Evolutionary conservation across 208 protist genomes (phyloP), one percentile per base, ranked within the genome.

Genomic region (Angomonas deanei): DNA sequence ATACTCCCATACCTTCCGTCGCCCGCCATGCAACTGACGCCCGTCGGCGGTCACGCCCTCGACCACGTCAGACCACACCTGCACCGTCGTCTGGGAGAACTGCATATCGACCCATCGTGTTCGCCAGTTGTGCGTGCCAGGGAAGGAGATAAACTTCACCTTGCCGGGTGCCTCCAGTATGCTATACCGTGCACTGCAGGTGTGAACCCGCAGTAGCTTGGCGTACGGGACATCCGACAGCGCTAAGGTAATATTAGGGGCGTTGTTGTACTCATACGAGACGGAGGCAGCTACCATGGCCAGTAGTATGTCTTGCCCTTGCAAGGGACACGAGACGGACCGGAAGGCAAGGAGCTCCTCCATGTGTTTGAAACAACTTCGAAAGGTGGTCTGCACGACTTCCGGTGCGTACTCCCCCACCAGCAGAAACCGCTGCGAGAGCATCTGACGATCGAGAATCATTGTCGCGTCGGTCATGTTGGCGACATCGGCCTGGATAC

Each of bases 61-160:
- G 57, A 84, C 50, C 36, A 87, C 50, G 30, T 38, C 52, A 27
- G 67, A 53, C 75, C 76, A 87, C 58, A 78, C 60, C 23, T 47
- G 19, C 55, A 71, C 49, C 34, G 56, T 34, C 27, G 72, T 64
- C 17, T 61, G 76, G 17, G 68, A 55, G 55, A 81, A 78, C 23
- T 70, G 64, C 34, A 89, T 15, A 53, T 85, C 71, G 6, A 80
- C 72, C 47, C 73, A 57, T 36, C 70, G 61, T 42, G 87, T 93
- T 11, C 84, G 81, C 72, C 71, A 84, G 73, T 93, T 81, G 72
- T 93, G 84, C 33, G 87, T 89, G 58, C 87, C 87, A 3, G 87
- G 83, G 38, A 93, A 88, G 23, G 87, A 65, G 23, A 93, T 74
- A 64, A 81, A 89, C 72, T 84, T 88, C 30, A 88, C 73, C 21